phyloP scores from a whole-genome alignment of 257 asterid genomes.

The Paulownia fortunei region DNA sequence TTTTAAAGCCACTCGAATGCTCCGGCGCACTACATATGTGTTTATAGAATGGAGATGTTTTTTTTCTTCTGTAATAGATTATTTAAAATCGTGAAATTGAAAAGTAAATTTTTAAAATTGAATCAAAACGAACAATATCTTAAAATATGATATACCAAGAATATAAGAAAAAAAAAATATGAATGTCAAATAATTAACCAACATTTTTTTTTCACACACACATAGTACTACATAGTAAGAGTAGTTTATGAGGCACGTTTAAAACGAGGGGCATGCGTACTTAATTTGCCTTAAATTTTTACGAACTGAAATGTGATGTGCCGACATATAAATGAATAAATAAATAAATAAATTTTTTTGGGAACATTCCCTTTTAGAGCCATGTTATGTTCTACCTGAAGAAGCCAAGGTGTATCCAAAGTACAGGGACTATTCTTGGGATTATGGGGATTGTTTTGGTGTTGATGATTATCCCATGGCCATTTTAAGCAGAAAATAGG shows the following conservation, averaged over 20 bases:
- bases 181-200: too few species aligned
- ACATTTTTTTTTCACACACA: too few species aligned
- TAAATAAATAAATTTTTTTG: background rate
- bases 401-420: conserved; percentile 72
- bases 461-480: conserved; percentile 64
- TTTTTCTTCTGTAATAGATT: too few species aligned
- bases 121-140: too few species aligned
- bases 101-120: too few species aligned
- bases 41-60: too few species aligned
- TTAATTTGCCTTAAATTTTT: background rate
- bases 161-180: too few species aligned
- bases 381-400: too few species aligned
- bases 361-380: background rate
- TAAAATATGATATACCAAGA: too few species aligned
- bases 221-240: background rate
- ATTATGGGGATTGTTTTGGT: conserved; percentile 33
- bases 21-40: too few species aligned
- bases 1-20: too few species aligned
- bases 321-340: background rate
- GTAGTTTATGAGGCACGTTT: background rate
- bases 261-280: background rate
- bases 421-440: conserved; percentile 45
- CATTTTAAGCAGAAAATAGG: conserved; percentile 71
- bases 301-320: background rate
- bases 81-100: too few species aligned